A percentile compares a stretch with the other conserved stretches of the same genome.
phyloP scores from a whole-genome alignment of 192 early-diverging fungal genomes.

The Linnemannia exigua region DNA sequence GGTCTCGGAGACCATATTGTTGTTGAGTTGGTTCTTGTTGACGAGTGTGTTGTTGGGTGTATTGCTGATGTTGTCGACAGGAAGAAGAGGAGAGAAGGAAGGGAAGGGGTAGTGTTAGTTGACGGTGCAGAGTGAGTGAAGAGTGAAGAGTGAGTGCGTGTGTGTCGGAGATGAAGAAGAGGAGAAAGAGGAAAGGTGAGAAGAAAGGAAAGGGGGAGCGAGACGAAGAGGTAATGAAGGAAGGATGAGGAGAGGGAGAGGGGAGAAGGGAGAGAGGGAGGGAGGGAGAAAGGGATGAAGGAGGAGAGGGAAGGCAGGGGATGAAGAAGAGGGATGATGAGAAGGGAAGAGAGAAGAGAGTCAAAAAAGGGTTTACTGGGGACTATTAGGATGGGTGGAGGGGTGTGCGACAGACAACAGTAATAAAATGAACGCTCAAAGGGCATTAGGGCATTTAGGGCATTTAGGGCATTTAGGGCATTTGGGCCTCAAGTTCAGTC shows the following conservation, averaged over 20 bases:
- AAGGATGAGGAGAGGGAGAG: neutral
- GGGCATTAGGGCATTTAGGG: too few relatives aligned
- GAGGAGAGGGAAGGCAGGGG: neutral
- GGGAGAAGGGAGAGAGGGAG: neutral
- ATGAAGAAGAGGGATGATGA: neutral
- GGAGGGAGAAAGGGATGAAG: neutral
- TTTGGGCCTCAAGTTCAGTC: too few relatives aligned
- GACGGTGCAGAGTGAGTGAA: neutral
- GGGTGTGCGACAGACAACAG: too few relatives aligned
- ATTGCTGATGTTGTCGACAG: neutral
- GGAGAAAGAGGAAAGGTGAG: neutral
- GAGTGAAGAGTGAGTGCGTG: constrained; percentile 1
- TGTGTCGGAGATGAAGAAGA: neutral
- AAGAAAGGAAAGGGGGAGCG: neutral
- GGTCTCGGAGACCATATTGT: constrained; percentile 42
- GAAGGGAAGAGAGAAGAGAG: neutral
- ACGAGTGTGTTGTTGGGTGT: neutral
- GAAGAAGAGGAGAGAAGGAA: neutral
- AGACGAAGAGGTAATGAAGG: neutral
- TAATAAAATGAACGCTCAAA: too few relatives aligned
- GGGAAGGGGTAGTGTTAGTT: neutral
- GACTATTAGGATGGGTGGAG: too few relatives aligned
- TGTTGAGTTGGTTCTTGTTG: neutral
- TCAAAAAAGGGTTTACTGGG: neutral
- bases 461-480: too few relatives aligned